Conservation (phyloP, 768 basidiomycete species). For the Tephrocybe sp. region DNA sequence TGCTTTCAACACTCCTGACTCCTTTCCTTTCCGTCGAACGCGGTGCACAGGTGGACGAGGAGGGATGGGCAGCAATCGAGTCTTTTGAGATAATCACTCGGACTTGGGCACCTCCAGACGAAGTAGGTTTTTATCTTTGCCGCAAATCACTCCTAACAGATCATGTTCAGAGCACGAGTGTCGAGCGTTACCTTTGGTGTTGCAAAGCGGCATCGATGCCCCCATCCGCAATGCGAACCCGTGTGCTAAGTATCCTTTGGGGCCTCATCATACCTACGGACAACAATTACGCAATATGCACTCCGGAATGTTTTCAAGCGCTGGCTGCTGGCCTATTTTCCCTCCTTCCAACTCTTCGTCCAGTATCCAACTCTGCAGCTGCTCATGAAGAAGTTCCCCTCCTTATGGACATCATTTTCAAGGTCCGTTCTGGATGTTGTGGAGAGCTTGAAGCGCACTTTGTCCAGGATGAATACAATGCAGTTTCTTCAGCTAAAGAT, state of each 20-base stretch:
- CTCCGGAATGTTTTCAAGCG: constrained; percentile 46
- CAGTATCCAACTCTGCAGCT: constrained; percentile 13
- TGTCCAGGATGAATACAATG: constrained; percentile 52
- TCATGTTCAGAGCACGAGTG: constrained; percentile 34
- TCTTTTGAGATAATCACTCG: constrained; percentile 56
- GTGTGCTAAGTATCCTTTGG: constrained; percentile 50
- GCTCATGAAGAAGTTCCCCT: constrained; percentile 31
- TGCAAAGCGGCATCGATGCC: constrained; percentile 54
- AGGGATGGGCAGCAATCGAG: constrained; percentile 55
- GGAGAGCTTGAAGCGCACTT: constrained; percentile 45
- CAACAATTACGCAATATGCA: constrained; percentile 37
- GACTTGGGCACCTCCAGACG: constrained; percentile 54
- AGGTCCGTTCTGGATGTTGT: constrained; percentile 44
- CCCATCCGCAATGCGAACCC: constrained; percentile 39
- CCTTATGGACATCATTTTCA: constrained; percentile 40
- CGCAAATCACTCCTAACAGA: neutral
- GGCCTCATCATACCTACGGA: constrained; percentile 43
- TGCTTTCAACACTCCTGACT: constrained; percentile 54
- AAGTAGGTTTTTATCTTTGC: constrained; percentile 38
- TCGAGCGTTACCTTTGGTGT: constrained; percentile 71
- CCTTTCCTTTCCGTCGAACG: constrained; percentile 48
- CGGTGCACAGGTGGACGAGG: constrained; percentile 41
- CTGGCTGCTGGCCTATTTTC: constrained; percentile 51
- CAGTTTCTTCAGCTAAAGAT: constrained; percentile 34
- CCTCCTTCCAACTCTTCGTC: constrained; percentile 41